Base-by-base conservation (phyloP, 2,329 filamentous ascomycete species). In the Ophiocordyceps robertsii region DNA sequence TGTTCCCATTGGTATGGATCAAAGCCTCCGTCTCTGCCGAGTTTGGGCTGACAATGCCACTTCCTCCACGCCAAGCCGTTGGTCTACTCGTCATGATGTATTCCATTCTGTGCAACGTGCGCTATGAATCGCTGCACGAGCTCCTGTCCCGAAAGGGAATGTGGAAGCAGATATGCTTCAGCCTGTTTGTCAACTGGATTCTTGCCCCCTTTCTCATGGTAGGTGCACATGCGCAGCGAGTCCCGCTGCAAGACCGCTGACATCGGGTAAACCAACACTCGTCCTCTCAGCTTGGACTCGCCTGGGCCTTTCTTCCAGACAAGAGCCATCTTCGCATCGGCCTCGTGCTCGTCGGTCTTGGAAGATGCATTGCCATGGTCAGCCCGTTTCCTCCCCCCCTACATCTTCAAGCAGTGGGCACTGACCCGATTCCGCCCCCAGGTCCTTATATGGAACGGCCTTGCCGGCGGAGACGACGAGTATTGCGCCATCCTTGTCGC, bases 51-150 rank as follows among this genome's bases (percentile, higher is more conserved):
- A 4, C 6, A 3, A 1, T 16, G 11, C 17, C 14, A 3, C 43
- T 21, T 17, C 14, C 2, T 19, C 13, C 9, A 10, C 12, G 30
- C 1, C 16, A 84, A n/a, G 85, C 86, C 1, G 66, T 93, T 39
- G 86, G 87, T 0, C 64, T 94, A 1, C 69, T 94, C 1, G 79
- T 93, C 36, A 94, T 94, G 86, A 94, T 94, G 85, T 94, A 92
- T 55, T 88, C 87, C 0, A 93, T 94, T 46, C 67, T 94, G 0
- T 93, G 85, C 70, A 92, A 92, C 59, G 82, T 93, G 6, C 77
- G 77, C 35, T 92, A 78, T 60, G 86, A 93, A 58, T 74, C 75
- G 0, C 63, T 93, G 10, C 84, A 87, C 57, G 64, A 73, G 3
- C 65, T 86, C 4, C 72, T 92, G 45, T 58, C 64, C 3, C 67